Conservation (phyloP, 1,284 basidiomycete genomes). For the Melampsora americana region DNA sequence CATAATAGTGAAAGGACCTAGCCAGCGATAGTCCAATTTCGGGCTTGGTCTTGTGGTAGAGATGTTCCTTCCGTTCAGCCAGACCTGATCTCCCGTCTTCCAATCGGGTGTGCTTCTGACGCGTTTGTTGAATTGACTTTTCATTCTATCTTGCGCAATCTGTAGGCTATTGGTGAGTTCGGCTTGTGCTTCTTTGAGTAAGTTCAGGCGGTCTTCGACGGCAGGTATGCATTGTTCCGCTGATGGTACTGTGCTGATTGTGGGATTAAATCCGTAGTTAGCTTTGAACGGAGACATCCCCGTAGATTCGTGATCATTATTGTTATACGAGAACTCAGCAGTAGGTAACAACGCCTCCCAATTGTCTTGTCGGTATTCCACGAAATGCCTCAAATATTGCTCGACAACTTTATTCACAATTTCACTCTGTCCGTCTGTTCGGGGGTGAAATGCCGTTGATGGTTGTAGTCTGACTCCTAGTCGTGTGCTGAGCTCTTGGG, state of each 20-base stretch:
- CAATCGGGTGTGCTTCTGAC: background rate
- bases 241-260: conserved; percentile 32
- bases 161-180: background rate
- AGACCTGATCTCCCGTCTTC: background rate
- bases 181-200: background rate
- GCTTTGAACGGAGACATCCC: conserved; percentile 57
- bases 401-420: conserved; percentile 24
- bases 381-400: conserved; percentile 46
- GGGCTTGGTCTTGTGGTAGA: background rate
- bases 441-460: conserved; percentile 9
- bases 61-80: background rate
- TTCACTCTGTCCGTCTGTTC: conserved; percentile 25
- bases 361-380: conserved; percentile 43
- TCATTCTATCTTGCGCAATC: background rate
- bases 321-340: conserved; percentile 54
- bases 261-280: conserved; percentile 55
- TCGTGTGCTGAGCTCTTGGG: no score
- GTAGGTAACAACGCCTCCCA: conserved; percentile 49
- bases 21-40: background rate
- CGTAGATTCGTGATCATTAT: conserved; percentile 50
- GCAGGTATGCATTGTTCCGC: background rate
- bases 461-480: conserved; percentile 9
- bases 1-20: background rate
- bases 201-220: background rate
- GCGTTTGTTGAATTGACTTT: background rate